Evolutionary conservation across 2,329 filamentous ascomycete species (phyloP), one percentile per base, ranked within the genome.

Genomic region (Cytospora leucostoma): DNA sequence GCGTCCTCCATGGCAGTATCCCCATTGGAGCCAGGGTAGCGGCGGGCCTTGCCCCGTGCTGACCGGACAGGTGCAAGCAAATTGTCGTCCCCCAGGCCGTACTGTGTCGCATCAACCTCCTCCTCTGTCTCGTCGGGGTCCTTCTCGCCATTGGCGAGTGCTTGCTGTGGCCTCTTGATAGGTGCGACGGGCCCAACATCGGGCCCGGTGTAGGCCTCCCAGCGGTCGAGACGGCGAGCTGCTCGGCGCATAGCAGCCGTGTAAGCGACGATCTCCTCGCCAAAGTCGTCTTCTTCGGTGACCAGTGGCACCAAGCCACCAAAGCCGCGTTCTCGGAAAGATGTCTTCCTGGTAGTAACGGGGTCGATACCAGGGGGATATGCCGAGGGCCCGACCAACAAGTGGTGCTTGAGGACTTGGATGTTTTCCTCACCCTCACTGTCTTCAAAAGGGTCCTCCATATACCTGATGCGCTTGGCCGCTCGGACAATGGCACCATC

Each of bases 251-350:
- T 76, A 8, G 90, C 84, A 12, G 89, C 85, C 4, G 86, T 84
- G 63, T 91, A 88, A 1, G 85, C 81, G 61, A 83, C 82, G 7
- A 86, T 81, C 73, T 94, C 90, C 73, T 94, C 91, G 51, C 91
- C 91, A 68, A 87, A 90, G 75, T 94, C 91, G 66, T 92, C 88
- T 0, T 81, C 75, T 72, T 93, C 90, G 17, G 77, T 76, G 21
- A 76, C 76, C 0, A 90, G 77, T 37, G 84, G 87, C 59, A 84
- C 85, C 47, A 91, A 80, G 1, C 88, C 91, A n/a, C 82, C 84
- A 59, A 87, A 78, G 7, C 86, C 85, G 65, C 78, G 78, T 70
- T 87, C 84, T 40, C 82, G 79, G 68, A 87, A 88, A 19, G 73
- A 63, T 35, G 71, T 68, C 62, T 72, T 71, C 44, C 62, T 66